These are phyloP conservation scores for Firmiana major DNA, from an alignment of 345 rosid genomes.

Conservation along the genomic window DNA sequence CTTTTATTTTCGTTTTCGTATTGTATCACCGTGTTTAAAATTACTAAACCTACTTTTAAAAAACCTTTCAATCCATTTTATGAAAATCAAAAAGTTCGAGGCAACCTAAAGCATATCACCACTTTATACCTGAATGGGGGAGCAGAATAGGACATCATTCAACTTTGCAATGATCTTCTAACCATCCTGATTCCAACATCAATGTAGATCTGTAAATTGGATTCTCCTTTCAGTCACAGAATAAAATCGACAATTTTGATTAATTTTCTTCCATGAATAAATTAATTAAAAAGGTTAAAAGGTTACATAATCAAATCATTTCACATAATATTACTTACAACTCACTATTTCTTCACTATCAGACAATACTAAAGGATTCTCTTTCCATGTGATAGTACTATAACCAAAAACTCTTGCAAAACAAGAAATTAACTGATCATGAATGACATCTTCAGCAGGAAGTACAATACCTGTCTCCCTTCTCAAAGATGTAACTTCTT, in stretches of 20 bases:
- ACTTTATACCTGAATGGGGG: neutral
- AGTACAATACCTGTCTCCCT: constrained; percentile 56
- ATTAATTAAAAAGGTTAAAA: neutral
- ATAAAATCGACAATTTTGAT: constrained; percentile 55
- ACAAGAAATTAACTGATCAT: constrained; percentile 77
- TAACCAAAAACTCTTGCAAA: constrained; percentile 57
- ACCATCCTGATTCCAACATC: neutral
- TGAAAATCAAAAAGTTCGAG: neutral
- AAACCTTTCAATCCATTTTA: neutral
- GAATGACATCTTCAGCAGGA: constrained; percentile 68
- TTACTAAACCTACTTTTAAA: neutral
- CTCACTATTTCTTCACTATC: constrained; percentile 24
- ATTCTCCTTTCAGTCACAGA: neutral
- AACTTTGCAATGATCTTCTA: neutral
- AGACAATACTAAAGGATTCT: constrained; percentile 25
- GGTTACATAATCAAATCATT: neutral
- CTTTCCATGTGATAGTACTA: constrained; percentile 46
- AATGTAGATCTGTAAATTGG: neutral
- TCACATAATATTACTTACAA: neutral
- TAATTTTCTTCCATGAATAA: constrained; percentile 34
- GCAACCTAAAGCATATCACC: neutral
- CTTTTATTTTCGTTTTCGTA: too few relatives aligned
- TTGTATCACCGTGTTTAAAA: too few relatives aligned
- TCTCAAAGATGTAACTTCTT: constrained; percentile 74
- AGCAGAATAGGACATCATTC: neutral